Evolutionary conservation across 208 protist genomes (phyloP).

Genomic region (Leishmania mexicana): DNA sequence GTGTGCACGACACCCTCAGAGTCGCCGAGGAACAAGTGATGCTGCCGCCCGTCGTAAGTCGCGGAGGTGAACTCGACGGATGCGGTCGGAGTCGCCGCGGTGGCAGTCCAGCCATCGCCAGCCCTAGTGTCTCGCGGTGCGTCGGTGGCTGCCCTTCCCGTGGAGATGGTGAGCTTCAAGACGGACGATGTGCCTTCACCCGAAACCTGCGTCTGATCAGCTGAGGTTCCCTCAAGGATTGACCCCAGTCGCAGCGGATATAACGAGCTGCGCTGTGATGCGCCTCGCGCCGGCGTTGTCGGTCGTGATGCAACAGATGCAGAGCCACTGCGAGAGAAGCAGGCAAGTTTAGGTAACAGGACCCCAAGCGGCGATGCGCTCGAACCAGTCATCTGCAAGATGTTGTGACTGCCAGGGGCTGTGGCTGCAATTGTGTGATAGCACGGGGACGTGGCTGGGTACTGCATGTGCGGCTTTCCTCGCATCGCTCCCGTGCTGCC

Average conservation of each 20-base stretch:
- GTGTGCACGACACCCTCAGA: slow-evolving; percentile 49
- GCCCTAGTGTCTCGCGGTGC: not conserved
- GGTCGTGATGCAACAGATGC: not conserved
- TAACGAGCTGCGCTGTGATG: not conserved
- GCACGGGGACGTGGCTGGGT: not conserved
- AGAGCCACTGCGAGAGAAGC: not conserved
- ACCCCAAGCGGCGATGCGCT: not conserved
- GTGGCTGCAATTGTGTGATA: not conserved
- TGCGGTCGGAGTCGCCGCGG: slow-evolving; percentile 5
- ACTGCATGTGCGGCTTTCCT: not conserved
- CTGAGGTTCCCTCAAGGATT: not conserved
- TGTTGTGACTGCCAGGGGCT: not conserved
- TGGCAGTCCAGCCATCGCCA: not conserved
- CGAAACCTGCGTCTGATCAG: not conserved
- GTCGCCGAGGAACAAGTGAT: slow-evolving; percentile 75
- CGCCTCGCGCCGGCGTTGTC: not conserved
- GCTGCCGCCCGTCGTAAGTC: slow-evolving; percentile 51
- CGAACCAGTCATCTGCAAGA: not conserved
- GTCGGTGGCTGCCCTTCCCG: not conserved
- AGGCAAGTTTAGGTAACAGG: not conserved
- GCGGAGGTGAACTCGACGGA: slow-evolving; percentile 39
- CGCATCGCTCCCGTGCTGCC: not conserved
- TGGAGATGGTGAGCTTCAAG: not conserved
- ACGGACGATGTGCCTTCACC: not conserved
- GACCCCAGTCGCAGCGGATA: not conserved